Base-by-base conservation (phyloP, 75 land plant species). In the Cupressus sempervirens region DNA sequence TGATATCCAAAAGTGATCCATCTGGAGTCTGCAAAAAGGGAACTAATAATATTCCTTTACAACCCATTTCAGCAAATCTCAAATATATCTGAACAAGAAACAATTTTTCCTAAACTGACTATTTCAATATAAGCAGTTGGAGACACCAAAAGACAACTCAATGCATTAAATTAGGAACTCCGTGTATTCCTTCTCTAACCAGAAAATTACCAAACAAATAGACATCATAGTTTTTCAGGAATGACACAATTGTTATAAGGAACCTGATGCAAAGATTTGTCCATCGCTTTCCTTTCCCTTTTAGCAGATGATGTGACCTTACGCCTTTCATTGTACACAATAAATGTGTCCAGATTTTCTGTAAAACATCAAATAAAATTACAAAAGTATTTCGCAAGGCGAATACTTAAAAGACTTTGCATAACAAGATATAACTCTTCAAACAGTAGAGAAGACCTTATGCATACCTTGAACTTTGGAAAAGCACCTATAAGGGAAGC, bases 291-390 rank as follows among this genome's bases (percentile, higher is more conserved):
- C 85, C 98, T 92, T 89, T 91, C 92, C 88, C 87, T 94, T 87
- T 98, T 98, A 34, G 99, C 99, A 81, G 99, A 98, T 77, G 99
- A 98, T 32, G 99, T 98, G 9, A 98, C 98, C 89, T 91, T 96
- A 83, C 93, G 93, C 82, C 99, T 89, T 82, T 96, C 93, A 88
- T 98, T 98, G 86, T 92, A 96, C 12, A 96, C 92, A 84, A 98
- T 88, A 87, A 87, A 98, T 0, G 98, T 98, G 82, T 96, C 98
- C 52, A 98, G 86, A 5, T 85, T 83, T 83, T 89, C 97, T 95
- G 96, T 50, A 83, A 38, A 40, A 67, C 30, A 80, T 9, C 20
- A 43, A 67, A 7, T 52, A 38, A 35, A 43, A 38, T 72, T 68
- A 76, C 41, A 56, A 20, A 56, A 6, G n/a, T 56, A 56, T 18